Base-by-base conservation (phyloP, 768 basidiomycete species). In the Hypholoma sublateritium region DNA sequence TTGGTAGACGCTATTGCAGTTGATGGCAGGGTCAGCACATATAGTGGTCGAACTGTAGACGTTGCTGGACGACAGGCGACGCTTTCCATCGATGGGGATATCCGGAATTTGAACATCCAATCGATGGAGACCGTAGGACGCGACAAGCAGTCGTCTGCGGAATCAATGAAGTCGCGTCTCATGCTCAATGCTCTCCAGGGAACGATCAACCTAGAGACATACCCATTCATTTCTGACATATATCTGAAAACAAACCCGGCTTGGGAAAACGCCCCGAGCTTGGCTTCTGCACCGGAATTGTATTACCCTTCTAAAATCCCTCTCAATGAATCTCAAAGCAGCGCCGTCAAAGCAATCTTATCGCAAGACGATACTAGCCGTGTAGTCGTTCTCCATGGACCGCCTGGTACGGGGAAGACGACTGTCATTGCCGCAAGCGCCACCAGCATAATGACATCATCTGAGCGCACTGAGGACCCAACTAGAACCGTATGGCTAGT, bases 331-430 rank as follows among this genome's bases (percentile, higher is more conserved):
- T 78, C 78, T 2, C 77, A 78, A 53, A 46, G 39, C 5, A 56
- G 55, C 7, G 78, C 76, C 13, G 69, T 76, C 14, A 53, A 66
- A 0, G 59, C 65, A 22, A 76, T 78, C 42, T 62, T 79, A 0
- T 76, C 77, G 2, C 57, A 62, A 57, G 35, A 70, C 53, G 36
- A 74, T 32, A 25, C 45, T 0, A 50, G 70, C 36, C 68, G 69
- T 9, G 56, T 76, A 11, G 64, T 67, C 21, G 49, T 80, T 11
- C 70, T 79, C n/a, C 77, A 78, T 34, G 84, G 83, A 1, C 85
- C 85, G 32, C 84, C 85, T 45, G 85, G 84, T 5, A 84, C 85
- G 35, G 86, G 85, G 11, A 87, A 86, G 65, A 85, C 85, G 2
- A 81, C 82, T 24, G 82, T 83, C 24, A 87, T 87, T 59, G 81